phyloP scores from a whole-genome alignment of 1,284 basidiomycete species.

The Ustilago trichophora region DNA sequence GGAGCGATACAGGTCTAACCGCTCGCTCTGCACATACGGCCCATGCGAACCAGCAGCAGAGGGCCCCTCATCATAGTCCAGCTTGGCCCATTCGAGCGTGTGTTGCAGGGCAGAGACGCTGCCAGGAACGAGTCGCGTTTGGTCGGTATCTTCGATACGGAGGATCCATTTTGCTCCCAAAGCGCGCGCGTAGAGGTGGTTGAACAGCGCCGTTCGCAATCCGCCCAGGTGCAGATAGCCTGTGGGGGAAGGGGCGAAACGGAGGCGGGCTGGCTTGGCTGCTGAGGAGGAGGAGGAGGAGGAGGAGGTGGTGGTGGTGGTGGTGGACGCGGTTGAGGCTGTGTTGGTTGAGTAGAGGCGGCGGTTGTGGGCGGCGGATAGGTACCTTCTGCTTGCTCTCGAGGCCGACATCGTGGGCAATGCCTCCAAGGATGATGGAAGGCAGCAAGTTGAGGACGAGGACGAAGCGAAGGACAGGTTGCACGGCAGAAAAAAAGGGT shows the following conservation, averaged over 20 bases:
- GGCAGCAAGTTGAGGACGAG: too few species aligned
- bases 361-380: not conserved
- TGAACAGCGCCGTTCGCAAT: slow-evolving; percentile 93
- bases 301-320: not conserved
- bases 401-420: too few species aligned
- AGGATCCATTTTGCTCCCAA: slow-evolving; percentile 86
- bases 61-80: slow-evolving; percentile 88
- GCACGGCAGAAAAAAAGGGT: too few species aligned
- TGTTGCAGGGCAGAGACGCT: slow-evolving; percentile 81
- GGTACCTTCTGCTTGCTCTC: too few species aligned
- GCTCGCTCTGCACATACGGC: slow-evolving; percentile 76
- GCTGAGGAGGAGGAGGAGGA: not conserved
- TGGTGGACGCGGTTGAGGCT: not conserved
- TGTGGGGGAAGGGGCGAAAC: slow-evolving; percentile 97
- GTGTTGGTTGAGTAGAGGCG: not conserved
- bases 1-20: slow-evolving; percentile 81
- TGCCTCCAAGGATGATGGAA: not conserved
- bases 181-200: slow-evolving; percentile 84
- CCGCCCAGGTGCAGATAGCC: slow-evolving; percentile 93
- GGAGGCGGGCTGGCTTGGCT: slow-evolving; percentile 69
- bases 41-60: slow-evolving; percentile 64
- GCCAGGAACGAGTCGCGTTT: slow-evolving; percentile 74
- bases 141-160: slow-evolving; percentile 93
- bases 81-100: slow-evolving; percentile 88
- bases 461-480: too few species aligned